phyloP scores from a whole-genome alignment of 768 basidiomycete species.

The Coprinopsis marcescibilis region DNA sequence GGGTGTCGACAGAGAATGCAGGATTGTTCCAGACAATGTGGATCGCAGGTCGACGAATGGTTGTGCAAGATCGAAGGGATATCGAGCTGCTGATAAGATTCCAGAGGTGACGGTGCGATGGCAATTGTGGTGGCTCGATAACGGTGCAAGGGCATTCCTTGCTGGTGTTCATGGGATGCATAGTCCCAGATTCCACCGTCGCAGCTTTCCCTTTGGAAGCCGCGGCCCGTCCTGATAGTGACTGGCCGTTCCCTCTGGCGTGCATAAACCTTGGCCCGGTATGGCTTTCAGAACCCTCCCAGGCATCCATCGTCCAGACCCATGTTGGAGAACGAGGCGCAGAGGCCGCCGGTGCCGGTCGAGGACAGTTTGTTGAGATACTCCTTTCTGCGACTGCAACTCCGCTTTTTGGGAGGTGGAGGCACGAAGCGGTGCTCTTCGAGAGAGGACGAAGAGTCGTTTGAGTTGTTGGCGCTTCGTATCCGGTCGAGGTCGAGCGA shows the following conservation, averaged over 20 bases:
- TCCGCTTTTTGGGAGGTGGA: slow-evolving; percentile 10
- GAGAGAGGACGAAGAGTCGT: slow-evolving; percentile 9
- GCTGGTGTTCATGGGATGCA: too few species aligned
- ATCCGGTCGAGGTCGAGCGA: slow-evolving; percentile 34
- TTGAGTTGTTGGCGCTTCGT: slow-evolving; percentile 19
- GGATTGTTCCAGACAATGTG: too few species aligned
- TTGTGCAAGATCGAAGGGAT: too few species aligned
- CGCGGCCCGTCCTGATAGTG: too few species aligned
- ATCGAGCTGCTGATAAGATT: too few species aligned
- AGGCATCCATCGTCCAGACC: slow-evolving; percentile 35
- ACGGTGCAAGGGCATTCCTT: too few species aligned
- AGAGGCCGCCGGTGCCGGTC: not conserved
- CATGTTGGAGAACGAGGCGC: slow-evolving; percentile 18
- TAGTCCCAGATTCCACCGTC: too few species aligned
- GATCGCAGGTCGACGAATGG: too few species aligned
- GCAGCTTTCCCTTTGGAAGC: too few species aligned
- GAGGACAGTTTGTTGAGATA: slow-evolving; percentile 9
- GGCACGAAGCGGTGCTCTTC: slow-evolving; percentile 10
- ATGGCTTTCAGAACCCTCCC: slow-evolving; percentile 37
- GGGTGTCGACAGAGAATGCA: too few species aligned
- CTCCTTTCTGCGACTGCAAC: slow-evolving; percentile 14
- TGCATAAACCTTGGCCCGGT: not conserved
- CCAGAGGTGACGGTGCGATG: too few species aligned
- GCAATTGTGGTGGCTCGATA: too few species aligned
- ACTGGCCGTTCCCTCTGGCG: not conserved